phyloP scores from a whole-genome alignment of 495 filamentous ascomycete species.

The Xylaria intraflava region DNA sequence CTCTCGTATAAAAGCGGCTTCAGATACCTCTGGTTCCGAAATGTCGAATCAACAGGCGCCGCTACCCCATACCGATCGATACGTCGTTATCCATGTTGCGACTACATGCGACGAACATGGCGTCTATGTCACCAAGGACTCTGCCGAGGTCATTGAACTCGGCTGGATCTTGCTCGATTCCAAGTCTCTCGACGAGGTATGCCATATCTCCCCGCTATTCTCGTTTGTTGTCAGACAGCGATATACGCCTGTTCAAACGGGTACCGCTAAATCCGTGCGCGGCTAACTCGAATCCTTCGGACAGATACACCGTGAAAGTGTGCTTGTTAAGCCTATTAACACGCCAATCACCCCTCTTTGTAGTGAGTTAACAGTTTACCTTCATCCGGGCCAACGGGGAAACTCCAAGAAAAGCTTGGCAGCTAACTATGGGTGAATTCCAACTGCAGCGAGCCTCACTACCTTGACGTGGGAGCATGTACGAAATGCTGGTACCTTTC shows the following conservation, averaged over 20 bases:
- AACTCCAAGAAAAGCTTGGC: not conserved
- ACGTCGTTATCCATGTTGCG: constrained; percentile 95
- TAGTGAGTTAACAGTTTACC: constrained; percentile 60
- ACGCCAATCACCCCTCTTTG: constrained; percentile 97
- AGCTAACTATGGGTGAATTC: constrained; percentile 6
- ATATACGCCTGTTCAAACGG: not conserved
- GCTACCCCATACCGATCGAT: constrained; percentile 73
- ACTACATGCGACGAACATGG: constrained; percentile 99
- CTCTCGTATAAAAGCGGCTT: constrained; percentile 12
- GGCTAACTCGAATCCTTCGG: constrained; percentile 10
- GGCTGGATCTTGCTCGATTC: constrained; percentile 95
- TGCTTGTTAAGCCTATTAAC: constrained; percentile 96
- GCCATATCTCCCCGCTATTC: not conserved
- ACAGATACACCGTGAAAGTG: constrained; percentile 88
- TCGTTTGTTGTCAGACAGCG: constrained; percentile 2
- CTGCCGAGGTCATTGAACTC: constrained; percentile 96
- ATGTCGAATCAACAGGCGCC: constrained; percentile 44
- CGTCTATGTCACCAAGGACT: constrained; percentile 98
- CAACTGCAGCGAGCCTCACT: constrained; percentile 75
- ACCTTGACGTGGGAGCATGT: constrained; percentile 99
- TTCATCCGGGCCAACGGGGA: constrained; percentile 17
- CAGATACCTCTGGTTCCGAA: constrained; percentile 10
- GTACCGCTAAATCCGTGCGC: not conserved
- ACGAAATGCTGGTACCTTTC: constrained; percentile 89
- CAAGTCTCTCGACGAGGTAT: constrained; percentile 85